Base-by-base conservation (phyloP, 345 rosid genomes). In the Linum tenue region DNA sequence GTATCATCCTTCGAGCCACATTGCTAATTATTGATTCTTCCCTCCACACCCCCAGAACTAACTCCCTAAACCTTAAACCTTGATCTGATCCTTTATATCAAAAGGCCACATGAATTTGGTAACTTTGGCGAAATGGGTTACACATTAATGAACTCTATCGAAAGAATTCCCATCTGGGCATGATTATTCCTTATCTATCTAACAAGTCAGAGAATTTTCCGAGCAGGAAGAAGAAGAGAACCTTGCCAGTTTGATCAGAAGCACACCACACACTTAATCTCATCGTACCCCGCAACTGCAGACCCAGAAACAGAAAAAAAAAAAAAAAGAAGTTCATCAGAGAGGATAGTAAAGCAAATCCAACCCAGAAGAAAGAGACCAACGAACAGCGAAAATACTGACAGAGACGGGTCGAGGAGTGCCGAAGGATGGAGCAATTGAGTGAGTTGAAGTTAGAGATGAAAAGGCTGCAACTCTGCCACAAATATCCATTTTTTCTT, bases 171-270 rank as follows among this genome's bases (percentile, higher is more conserved):
- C 31, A 22, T 22, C 31, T 22, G 31, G 31, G 31, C 31, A 22
- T 22, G 31, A 22, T 22, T 22, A 22, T 22, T 22, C 31, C 31
- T 22, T 22, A 22, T 22, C 31, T 22, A 22, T 22, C 31, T 22
- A 0, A 22, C 31, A 22, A 22, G 31, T 22, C 31, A 22, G 31
- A 22, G 31, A 48, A 48, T 1, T 48, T 5, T 48, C 14, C 37
- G 3, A 57, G 36, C 14, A 16, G 16, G 59, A n/a, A 15, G 15
- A 56, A 10, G 22, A 55, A 56, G 35, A 4, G 6, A 15, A 85
- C 94, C 94, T 81, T 82, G 60, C 69, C 84, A 57, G 77, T 61
- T 56, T 76, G 81, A 64, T 81, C 82, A 41, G 84, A 72, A 42
- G 73, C 62, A 55, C 96, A 82, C 3, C 55, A 67, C 36, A 88